Conservation (phyloP, 169 alveolate species). For the Cryptosporidium ubiquitum region DNA sequence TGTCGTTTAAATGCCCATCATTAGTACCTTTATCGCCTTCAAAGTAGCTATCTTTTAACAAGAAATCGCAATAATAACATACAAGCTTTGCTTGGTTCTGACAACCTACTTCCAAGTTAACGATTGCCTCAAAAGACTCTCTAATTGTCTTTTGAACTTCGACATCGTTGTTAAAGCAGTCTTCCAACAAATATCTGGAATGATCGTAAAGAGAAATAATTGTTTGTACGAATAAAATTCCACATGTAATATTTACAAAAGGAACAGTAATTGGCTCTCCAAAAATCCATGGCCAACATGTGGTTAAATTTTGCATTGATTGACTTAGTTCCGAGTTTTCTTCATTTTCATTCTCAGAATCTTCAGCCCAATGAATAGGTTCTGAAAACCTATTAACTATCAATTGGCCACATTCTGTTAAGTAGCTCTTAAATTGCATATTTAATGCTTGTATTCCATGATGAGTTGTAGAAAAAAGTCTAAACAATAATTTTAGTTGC, state of each 20-base stretch:
- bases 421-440: constrained; percentile 72
- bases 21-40: not conserved
- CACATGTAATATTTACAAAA: not conserved
- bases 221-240: constrained; percentile 14
- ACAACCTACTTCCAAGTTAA: constrained; percentile 72
- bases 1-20: not conserved
- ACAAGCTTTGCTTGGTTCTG: constrained; percentile 50
- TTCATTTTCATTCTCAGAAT: not conserved
- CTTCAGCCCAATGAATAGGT: not conserved
- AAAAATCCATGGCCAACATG: constrained; percentile 25
- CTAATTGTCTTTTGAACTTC: constrained; percentile 32
- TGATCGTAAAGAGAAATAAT: constrained; percentile 42
- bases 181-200: not conserved
- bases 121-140: constrained; percentile 60
- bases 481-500: constrained; percentile 57
- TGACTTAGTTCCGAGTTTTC: not conserved
- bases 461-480: constrained; percentile 75
- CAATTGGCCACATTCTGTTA: constrained; percentile 72
- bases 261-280: constrained; percentile 13
- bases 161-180: constrained; percentile 42
- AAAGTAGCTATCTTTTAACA: not conserved
- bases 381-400: constrained; percentile 28
- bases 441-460: constrained; percentile 76
- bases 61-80: constrained; percentile 42
- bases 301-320: not conserved